Conservation (phyloP, 1,284 basidiomycete genomes). For the Tylopilus microsporus region DNA sequence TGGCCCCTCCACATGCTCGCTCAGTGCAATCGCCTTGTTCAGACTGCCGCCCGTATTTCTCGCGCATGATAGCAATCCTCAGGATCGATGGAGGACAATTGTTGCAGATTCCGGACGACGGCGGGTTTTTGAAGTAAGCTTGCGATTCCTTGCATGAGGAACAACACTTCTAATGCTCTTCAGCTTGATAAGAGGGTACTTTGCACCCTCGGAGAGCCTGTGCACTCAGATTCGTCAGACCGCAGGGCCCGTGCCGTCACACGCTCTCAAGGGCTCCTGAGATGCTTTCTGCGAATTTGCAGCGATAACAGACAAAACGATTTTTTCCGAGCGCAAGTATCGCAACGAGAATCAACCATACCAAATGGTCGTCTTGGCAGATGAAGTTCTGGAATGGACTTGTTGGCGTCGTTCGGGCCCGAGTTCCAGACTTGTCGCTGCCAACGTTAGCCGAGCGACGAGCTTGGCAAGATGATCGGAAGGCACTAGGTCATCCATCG, state of each 20-base stretch:
- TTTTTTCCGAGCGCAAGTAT: too few relatives aligned
- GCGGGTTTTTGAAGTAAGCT: conserved; percentile 86
- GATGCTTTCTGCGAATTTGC: too few relatives aligned
- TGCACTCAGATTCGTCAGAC: conserved; percentile 44
- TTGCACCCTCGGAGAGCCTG: conserved; percentile 89
- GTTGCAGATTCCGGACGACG: conserved; percentile 95
- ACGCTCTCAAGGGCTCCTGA: too few relatives aligned
- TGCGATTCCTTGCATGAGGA: background rate
- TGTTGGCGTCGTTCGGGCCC: too few relatives aligned
- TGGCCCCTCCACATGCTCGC: conserved; percentile 37
- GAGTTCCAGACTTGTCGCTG: too few relatives aligned
- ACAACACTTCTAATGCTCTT: background rate
- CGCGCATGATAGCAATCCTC: conserved; percentile 66
- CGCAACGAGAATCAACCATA: too few relatives aligned
- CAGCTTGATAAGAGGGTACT: conserved; percentile 92
- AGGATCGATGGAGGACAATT: conserved; percentile 97
- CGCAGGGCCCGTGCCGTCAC: too few relatives aligned
- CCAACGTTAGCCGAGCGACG: conserved; percentile 67
- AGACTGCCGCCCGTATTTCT: conserved; percentile 6
- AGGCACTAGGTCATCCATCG: conserved; percentile 79
- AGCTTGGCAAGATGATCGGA: conserved; percentile 88
- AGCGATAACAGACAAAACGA: too few relatives aligned
- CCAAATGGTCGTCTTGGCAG: too few relatives aligned
- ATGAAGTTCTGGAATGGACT: too few relatives aligned
- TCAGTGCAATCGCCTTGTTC: conserved; percentile 28